Percentiles rank a stretch among this genome's conserved stretches.
Evolutionary conservation across 2,329 filamentous ascomycete genomes (phyloP).

Genomic region (Colletotrichum navitas): DNA sequence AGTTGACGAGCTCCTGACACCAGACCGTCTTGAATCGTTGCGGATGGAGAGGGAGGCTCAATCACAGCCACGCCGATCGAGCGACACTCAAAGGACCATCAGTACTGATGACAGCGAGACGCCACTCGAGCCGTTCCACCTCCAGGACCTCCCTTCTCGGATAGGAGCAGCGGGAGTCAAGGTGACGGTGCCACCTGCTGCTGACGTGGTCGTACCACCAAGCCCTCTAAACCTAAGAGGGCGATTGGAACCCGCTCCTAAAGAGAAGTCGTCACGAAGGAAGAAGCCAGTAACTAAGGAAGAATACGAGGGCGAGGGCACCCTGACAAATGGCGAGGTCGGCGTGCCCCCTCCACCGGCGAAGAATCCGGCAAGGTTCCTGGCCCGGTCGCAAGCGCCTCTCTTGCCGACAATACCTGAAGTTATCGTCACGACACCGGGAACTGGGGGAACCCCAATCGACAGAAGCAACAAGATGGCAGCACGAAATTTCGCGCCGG

Average conservation of each 20-base stretch:
- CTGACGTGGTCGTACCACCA: constrained; percentile 48
- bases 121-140: constrained; percentile 63
- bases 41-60: constrained; percentile 50
- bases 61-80: constrained; percentile 45
- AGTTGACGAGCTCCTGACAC: constrained; percentile 70
- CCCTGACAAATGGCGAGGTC: neutral
- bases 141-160: constrained; percentile 60
- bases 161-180: constrained; percentile 56
- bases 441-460: constrained; percentile 14
- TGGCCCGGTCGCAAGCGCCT: constrained; percentile 37
- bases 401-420: constrained; percentile 59
- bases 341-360: constrained; percentile 50
- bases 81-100: constrained; percentile 47
- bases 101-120: constrained; percentile 53
- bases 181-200: constrained; percentile 46
- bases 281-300: constrained; percentile 6
- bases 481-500: constrained; percentile 44
- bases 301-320: constrained; percentile 32
- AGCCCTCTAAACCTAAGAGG: constrained; percentile 44
- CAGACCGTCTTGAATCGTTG: constrained; percentile 52
- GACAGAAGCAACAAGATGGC: constrained; percentile 15
- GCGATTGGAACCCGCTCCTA: constrained; percentile 45
- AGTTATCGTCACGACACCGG: constrained; percentile 45
- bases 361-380: constrained; percentile 47
- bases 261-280: constrained; percentile 34